These are phyloP conservation scores for Penicillium verrucosum DNA, from an alignment of 2,329 filamentous ascomycete genomes.

Conservation along the genomic window DNA sequence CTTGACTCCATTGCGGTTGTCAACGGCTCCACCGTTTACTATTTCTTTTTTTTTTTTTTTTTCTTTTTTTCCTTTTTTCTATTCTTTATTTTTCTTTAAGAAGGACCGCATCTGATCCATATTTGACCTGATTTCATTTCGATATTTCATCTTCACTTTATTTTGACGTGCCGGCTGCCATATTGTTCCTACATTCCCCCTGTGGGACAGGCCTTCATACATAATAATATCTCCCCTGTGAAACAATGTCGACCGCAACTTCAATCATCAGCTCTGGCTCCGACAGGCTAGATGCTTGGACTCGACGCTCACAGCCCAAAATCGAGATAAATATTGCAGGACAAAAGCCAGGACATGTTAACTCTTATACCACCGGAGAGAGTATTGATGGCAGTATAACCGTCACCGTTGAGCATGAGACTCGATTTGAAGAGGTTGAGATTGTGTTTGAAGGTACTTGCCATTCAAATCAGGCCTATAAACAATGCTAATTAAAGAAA, in stretches of 20 bases:
- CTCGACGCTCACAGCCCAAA: slow-evolving; percentile 29
- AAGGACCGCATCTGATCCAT: not conserved
- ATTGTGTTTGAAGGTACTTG: slow-evolving; percentile 55
- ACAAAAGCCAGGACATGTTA: slow-evolving; percentile 39
- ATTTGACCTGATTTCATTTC: not conserved
- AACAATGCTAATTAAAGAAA: not conserved
- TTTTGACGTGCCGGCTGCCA: not conserved
- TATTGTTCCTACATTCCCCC: not conserved
- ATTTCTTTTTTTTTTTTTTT: slow-evolving; percentile 7
- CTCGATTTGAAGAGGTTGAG: slow-evolving; percentile 56
- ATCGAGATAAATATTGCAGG: slow-evolving; percentile 30
- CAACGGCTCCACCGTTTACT: slow-evolving; percentile 24
- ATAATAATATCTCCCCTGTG: not conserved
- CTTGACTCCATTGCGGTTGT: slow-evolving; percentile 21
- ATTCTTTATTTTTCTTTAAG: not conserved
- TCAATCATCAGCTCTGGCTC: slow-evolving; percentile 29
- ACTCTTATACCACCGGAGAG: slow-evolving; percentile 57
- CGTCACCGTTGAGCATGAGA: slow-evolving; percentile 52
- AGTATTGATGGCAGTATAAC: slow-evolving; percentile 53
- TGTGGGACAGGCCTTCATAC: not conserved
- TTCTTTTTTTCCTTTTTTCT: too few relatives aligned
- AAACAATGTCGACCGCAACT: slow-evolving; percentile 19
- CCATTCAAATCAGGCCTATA: not conserved
- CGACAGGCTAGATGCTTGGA: slow-evolving; percentile 27
- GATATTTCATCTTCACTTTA: not conserved